These are phyloP conservation scores for Kingdonia uniflora DNA, from an alignment of 164 flowering plant genomes.

Conservation along the genomic window DNA sequence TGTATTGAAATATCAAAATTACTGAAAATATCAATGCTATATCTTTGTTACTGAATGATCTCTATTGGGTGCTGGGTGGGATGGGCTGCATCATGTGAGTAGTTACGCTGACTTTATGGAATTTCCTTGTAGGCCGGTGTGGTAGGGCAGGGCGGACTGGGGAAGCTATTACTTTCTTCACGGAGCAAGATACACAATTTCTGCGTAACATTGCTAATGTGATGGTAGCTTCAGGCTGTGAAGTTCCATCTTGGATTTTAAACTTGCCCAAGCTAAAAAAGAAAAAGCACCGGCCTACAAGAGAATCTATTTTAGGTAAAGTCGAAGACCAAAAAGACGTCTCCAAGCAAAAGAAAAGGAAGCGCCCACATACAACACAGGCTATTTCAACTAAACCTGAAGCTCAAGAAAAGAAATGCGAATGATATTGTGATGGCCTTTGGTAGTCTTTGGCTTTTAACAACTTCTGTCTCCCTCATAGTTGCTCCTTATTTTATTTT, in stretches of 20 bases:
- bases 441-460: too few relatives aligned
- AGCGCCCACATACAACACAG: conserved; percentile 57
- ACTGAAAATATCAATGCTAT: too few relatives aligned
- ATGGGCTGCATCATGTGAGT: not conserved
- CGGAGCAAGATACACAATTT: conserved; percentile 71
- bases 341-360: conserved; percentile 57
- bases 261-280: conserved; percentile 48
- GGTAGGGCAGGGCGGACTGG: conserved; percentile 95
- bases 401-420: conserved; percentile 7
- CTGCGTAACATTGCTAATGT: conserved; percentile 81
- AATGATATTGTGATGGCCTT: too few relatives aligned
- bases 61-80: too few relatives aligned
- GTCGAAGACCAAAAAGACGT: conserved; percentile 21
- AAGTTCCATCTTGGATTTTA: conserved; percentile 80
- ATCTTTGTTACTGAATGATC: too few relatives aligned
- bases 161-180: conserved; percentile 78
- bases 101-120: conserved; percentile 5
- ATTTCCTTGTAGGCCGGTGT: conserved; percentile 50
- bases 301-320: conserved; percentile 48
- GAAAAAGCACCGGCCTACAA: conserved; percentile 73
- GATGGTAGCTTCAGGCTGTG: conserved; percentile 78
- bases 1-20: too few relatives aligned
- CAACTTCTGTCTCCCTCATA: too few relatives aligned
- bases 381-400: conserved; percentile 35
- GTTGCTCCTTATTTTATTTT: too few relatives aligned